Conservation (phyloP, 106 monocot species). For the Acorus gramineus region DNA sequence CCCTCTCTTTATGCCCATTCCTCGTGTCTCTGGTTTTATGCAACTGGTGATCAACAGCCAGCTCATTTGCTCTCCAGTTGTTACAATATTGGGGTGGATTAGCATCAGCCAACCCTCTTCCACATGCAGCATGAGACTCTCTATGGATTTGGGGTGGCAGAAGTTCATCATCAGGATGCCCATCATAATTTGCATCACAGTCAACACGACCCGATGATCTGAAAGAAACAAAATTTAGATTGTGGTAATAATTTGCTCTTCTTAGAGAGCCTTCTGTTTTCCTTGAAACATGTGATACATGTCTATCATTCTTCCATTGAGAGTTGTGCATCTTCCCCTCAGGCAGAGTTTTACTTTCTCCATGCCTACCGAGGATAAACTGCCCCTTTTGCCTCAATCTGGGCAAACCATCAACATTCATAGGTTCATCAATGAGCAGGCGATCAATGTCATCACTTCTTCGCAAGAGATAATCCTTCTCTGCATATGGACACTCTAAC, state of each 20-base stretch:
- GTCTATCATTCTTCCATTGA: neutral
- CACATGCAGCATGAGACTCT: slow-evolving; percentile 2
- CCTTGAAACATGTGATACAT: neutral
- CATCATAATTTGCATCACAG: slow-evolving; percentile 3
- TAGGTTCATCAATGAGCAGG: neutral
- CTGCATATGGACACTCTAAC: neutral
- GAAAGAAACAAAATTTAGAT: neutral
- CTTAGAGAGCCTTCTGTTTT: slow-evolving; percentile 10
- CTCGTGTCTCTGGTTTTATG: slow-evolving; percentile 1
- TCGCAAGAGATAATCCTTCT: slow-evolving; percentile 1
- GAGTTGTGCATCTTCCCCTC: slow-evolving; percentile 2
- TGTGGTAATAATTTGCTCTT: slow-evolving; percentile 8
- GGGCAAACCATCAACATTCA: neutral
- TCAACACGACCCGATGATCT: slow-evolving; percentile 3
- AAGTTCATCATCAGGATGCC: neutral
- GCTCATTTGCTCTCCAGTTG: slow-evolving; percentile 14
- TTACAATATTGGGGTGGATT: neutral
- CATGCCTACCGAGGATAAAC: neutral
- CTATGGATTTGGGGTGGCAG: slow-evolving; percentile 4
- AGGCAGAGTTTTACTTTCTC: neutral
- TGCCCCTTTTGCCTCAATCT: slow-evolving; percentile 6
- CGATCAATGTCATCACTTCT: neutral
- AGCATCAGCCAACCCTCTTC: slow-evolving; percentile 7
- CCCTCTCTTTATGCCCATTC: too few relatives aligned
- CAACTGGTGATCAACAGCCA: slow-evolving; percentile 3